Percentiles rank a stretch among this genome's conserved stretches.
Evolutionary conservation across 108 stramenopile species (phyloP).

Genomic region (Nitzschia sp.): DNA sequence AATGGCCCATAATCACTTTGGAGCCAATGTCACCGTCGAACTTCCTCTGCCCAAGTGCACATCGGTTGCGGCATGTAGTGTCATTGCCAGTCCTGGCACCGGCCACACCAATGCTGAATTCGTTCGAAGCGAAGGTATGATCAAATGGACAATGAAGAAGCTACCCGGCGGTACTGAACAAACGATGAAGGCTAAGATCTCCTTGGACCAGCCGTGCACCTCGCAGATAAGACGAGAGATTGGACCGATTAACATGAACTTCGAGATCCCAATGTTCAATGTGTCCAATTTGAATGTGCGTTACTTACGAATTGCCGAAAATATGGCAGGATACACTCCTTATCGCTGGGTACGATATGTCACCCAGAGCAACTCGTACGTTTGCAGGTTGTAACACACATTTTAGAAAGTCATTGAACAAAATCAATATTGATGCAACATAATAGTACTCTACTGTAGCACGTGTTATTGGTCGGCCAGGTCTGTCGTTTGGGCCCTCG

Average conservation of each 20-base stretch:
- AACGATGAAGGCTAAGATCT: slow-evolving; percentile 88
- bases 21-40: slow-evolving; percentile 91
- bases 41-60: slow-evolving; percentile 88
- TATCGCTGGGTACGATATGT: slow-evolving; percentile 99
- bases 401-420: too few relatives aligned
- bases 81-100: slow-evolving; percentile 68
- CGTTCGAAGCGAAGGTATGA: slow-evolving; percentile 70
- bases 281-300: slow-evolving; percentile 97
- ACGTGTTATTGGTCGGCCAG: too few relatives aligned
- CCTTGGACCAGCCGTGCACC: slow-evolving; percentile 76
- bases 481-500: too few relatives aligned
- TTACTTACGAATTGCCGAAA: slow-evolving; percentile 96
- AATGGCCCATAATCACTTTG: slow-evolving; percentile 95
- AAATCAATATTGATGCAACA: too few relatives aligned
- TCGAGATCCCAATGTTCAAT: slow-evolving; percentile 99
- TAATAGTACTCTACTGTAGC: too few relatives aligned
- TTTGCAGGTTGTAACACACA: slow-evolving; percentile 81
- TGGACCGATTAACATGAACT: slow-evolving; percentile 96
- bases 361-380: slow-evolving; percentile 95
- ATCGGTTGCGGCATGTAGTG: slow-evolving; percentile 59
- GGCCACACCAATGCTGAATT: slow-evolving; percentile 82
- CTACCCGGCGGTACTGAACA: slow-evolving; percentile 96
- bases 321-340: slow-evolving; percentile 95
- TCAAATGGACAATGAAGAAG: slow-evolving; percentile 97
- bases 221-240: slow-evolving; percentile 87